phyloP scores from a whole-genome alignment of 345 rosid genomes.

The Hibiscus tridactylites region DNA sequence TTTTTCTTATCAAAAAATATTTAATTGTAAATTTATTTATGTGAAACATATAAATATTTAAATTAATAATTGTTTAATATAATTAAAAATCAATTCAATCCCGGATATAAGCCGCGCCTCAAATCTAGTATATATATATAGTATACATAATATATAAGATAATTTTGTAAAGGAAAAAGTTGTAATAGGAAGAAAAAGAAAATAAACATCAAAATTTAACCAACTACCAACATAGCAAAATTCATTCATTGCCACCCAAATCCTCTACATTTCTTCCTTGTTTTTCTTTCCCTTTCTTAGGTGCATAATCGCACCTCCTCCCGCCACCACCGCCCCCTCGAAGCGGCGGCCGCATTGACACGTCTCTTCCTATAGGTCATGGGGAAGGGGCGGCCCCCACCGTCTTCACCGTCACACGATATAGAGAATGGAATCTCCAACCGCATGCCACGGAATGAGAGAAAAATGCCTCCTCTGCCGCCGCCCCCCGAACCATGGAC shows the following conservation, averaged over 20 bases:
- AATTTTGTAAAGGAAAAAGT: background rate
- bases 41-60: too few relatives aligned
- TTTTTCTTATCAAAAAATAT: too few relatives aligned
- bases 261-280: background rate
- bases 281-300: background rate
- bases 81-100: too few relatives aligned
- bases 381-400: conserved; percentile 27
- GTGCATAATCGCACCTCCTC: background rate
- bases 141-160: too few relatives aligned
- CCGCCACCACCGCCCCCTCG: background rate
- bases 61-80: too few relatives aligned
- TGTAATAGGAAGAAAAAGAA: too few relatives aligned
- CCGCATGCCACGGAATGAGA: background rate
- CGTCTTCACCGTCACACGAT: background rate
- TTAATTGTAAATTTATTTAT: background rate
- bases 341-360: background rate
- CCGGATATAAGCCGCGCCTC: too few relatives aligned
- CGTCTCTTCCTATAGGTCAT: conserved; percentile 18
- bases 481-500: conserved; percentile 43
- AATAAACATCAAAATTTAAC: background rate
- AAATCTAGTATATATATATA: too few relatives aligned
- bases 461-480: conserved; percentile 24
- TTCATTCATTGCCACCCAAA: conserved; percentile 15
- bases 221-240: conserved; percentile 6
- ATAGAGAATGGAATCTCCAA: conserved; percentile 16